Conservation (phyloP, 2,329 filamentous ascomycete genomes). For the Tolypocladium ophioglossoides region DNA sequence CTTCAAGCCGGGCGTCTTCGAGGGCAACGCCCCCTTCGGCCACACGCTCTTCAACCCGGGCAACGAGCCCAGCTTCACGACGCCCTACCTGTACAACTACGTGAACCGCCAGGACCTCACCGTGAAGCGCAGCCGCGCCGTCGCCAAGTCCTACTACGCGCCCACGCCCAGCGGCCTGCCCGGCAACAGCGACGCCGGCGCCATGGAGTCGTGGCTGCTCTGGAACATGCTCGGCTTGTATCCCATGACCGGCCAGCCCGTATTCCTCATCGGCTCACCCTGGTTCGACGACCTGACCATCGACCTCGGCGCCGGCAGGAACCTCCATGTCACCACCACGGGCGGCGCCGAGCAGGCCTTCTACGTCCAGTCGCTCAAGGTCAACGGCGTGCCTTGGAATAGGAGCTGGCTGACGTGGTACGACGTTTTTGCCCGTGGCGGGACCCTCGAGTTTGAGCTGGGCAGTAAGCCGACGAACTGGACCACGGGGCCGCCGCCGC, state of each 20-base stretch:
- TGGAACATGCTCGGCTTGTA: constrained; percentile 62
- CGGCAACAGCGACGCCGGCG: constrained; percentile 61
- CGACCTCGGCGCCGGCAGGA: constrained; percentile 42
- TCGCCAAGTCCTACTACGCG: constrained; percentile 50
- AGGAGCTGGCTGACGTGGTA: constrained; percentile 56
- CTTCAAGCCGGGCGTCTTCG: constrained; percentile 39
- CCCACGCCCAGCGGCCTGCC: constrained; percentile 47
- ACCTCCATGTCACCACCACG: constrained; percentile 40
- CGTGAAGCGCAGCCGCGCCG: constrained; percentile 45
- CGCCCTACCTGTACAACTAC: constrained; percentile 61
- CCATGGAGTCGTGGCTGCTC: constrained; percentile 61
- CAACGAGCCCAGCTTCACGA: constrained; percentile 57
- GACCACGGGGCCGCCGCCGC: constrained; percentile 49
- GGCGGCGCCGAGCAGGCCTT: constrained; percentile 37
- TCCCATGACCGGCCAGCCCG: constrained; percentile 57
- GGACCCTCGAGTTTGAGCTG: constrained; percentile 54
- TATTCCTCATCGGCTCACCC: constrained; percentile 53
- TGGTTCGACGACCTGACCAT: constrained; percentile 53
- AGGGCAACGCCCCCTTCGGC: constrained; percentile 31
- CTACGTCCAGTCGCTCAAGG: constrained; percentile 55
- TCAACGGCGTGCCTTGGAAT: constrained; percentile 54
- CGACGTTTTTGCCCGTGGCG: constrained; percentile 54
- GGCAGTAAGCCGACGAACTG: constrained; percentile 41
- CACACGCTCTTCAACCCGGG: constrained; percentile 55
- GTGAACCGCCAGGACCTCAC: constrained; percentile 50